A percentile compares a stretch with the other conserved stretches of the same genome.
phyloP scores from a whole-genome alignment of 805 yeast species.

The Saccharomycopsis guyanensis region DNA sequence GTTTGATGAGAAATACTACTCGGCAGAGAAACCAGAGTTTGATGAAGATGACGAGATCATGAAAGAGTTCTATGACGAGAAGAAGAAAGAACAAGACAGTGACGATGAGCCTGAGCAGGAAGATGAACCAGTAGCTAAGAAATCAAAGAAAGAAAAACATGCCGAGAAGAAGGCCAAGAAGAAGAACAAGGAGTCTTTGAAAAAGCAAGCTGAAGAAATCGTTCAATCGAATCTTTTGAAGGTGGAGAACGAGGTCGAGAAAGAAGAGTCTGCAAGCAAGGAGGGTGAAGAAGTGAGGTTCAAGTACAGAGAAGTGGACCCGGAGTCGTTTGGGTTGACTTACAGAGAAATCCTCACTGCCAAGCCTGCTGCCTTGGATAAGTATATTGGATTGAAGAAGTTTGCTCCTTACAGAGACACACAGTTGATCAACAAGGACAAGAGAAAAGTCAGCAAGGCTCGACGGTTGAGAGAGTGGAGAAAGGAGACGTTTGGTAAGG shows the following conservation, averaged over 20 bases:
- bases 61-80: slow-evolving; percentile 31
- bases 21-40: slow-evolving; percentile 61
- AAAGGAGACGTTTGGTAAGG: slow-evolving; percentile 63
- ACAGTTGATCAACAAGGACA: slow-evolving; percentile 67
- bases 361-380: slow-evolving; percentile 78
- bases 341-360: slow-evolving; percentile 86
- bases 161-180: slow-evolving; percentile 51
- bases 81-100: slow-evolving; percentile 25
- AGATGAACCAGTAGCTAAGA: slow-evolving; percentile 28
- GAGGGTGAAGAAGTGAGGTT: slow-evolving; percentile 46
- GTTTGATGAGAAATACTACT: slow-evolving; percentile 77
- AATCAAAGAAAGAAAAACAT: slow-evolving; percentile 47
- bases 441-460: slow-evolving; percentile 75
- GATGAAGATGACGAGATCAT: slow-evolving; percentile 50
- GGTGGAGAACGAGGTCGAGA: slow-evolving; percentile 61
- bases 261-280: slow-evolving; percentile 38
- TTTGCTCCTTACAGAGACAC: slow-evolving; percentile 86
- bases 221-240: slow-evolving; percentile 67
- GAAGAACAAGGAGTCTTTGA: slow-evolving; percentile 53
- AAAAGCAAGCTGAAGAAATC: slow-evolving; percentile 64
- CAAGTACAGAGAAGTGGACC: slow-evolving; percentile 90
- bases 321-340: slow-evolving; percentile 82
- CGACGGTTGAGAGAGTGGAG: slow-evolving; percentile 87
- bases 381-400: slow-evolving; percentile 80
- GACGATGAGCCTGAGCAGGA: slow-evolving; percentile 14